Evolutionary conservation across 495 filamentous ascomycete genomes (phyloP).

Genomic region (Parathielavia appendiculata): DNA sequence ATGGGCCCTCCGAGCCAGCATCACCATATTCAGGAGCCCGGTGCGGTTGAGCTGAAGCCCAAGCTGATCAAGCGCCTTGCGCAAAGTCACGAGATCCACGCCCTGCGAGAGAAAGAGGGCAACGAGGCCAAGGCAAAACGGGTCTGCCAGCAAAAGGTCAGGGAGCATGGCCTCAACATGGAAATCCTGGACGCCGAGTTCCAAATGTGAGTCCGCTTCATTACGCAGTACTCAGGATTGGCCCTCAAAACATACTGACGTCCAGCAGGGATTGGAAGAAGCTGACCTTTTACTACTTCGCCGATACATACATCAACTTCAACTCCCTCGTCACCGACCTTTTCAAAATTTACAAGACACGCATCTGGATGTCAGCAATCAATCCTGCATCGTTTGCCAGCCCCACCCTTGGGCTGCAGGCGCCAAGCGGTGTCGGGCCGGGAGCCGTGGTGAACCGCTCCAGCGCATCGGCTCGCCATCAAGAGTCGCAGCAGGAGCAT

Average conservation of each 20-base stretch:
- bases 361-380: slow-evolving; percentile 99
- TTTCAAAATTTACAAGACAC: slow-evolving; percentile 97
- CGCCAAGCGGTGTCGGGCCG: slow-evolving; percentile 57
- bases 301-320: slow-evolving; percentile 97
- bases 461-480: slow-evolving; percentile 43
- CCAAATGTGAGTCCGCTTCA: slow-evolving; percentile 69
- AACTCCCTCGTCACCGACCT: slow-evolving; percentile 94
- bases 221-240: slow-evolving; percentile 53
- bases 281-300: slow-evolving; percentile 97
- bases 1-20: slow-evolving; percentile 62
- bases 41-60: slow-evolving; percentile 73
- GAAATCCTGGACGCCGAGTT: slow-evolving; percentile 99
- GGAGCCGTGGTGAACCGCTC: slow-evolving; percentile 50
- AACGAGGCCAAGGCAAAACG: slow-evolving; percentile 97
- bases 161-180: slow-evolving; percentile 92
- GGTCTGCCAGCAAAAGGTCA: slow-evolving; percentile 91
- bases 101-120: slow-evolving; percentile 88
- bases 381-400: slow-evolving; percentile 97
- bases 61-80: slow-evolving; percentile 95
- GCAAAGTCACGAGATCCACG: slow-evolving; percentile 80
- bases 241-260: not conserved
- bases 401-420: slow-evolving; percentile 63
- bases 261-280: slow-evolving; percentile 90
- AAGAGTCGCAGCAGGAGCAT: slow-evolving; percentile 41
- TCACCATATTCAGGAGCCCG: slow-evolving; percentile 70